Evolutionary conservation across 2,329 filamentous ascomycete genomes (phyloP).

Genomic region (Cytospora mali): DNA sequence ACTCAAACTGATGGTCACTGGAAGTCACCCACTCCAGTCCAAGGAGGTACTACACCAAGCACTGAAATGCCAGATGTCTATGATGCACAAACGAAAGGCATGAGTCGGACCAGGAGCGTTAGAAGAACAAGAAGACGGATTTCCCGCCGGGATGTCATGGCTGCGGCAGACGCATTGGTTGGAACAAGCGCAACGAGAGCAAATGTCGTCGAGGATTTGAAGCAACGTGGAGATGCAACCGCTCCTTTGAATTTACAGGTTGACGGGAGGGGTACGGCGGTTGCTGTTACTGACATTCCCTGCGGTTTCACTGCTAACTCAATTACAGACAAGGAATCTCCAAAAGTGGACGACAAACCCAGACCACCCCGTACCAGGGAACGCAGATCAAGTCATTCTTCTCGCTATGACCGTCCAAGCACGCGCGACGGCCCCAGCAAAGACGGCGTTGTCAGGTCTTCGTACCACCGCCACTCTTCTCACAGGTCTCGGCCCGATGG

Average conservation of each 20-base stretch:
- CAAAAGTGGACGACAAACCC: slow-evolving; percentile 41
- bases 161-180: slow-evolving; percentile 49
- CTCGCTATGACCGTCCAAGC: slow-evolving; percentile 32
- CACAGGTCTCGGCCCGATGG: slow-evolving; percentile 46
- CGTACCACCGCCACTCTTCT: slow-evolving; percentile 35
- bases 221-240: slow-evolving; percentile 28
- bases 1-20: slow-evolving; percentile 36
- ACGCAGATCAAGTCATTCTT: slow-evolving; percentile 40
- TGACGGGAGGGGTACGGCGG: slow-evolving; percentile 23
- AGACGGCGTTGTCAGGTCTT: slow-evolving; percentile 35
- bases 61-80: slow-evolving; percentile 48
- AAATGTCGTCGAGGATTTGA: slow-evolving; percentile 34
- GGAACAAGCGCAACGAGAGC: slow-evolving; percentile 30
- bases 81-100: slow-evolving; percentile 43
- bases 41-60: slow-evolving; percentile 48
- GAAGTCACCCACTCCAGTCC: slow-evolving; percentile 18
- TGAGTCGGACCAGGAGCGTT: slow-evolving; percentile 47
- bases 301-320: slow-evolving; percentile 57
- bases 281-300: slow-evolving; percentile 34
- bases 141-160: slow-evolving; percentile 53
- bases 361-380: slow-evolving; percentile 32
- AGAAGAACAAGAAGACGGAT: slow-evolving; percentile 49
- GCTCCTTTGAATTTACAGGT: slow-evolving; percentile 25
- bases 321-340: slow-evolving; percentile 54
- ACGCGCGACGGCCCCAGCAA: slow-evolving; percentile 35